Percentiles rank a stretch among this genome's conserved stretches.
Conservation (phyloP, 225 moss, liverwort and hornwort species). For the Bryoerythrophyllum caledonicum region DNA sequence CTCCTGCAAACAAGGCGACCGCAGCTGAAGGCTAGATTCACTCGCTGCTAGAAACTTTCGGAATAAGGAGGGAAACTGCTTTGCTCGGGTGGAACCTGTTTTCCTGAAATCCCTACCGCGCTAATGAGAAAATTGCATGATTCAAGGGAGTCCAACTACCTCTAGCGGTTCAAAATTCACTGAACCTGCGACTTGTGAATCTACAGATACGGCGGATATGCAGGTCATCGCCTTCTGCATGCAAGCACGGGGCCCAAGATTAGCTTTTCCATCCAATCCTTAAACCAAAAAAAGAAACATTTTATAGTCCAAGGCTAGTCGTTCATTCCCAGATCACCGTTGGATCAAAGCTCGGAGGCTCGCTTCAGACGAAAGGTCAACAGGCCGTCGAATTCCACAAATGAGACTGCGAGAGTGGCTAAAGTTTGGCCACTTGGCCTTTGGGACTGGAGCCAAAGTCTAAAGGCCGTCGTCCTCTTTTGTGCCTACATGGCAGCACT, state of each 20-base stretch:
- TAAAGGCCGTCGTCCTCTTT: no score
- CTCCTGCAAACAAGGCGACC: conserved; percentile 3
- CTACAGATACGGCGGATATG: background rate
- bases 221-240: background rate
- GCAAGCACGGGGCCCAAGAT: background rate
- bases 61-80: background rate
- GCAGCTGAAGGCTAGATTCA: background rate
- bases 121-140: background rate
- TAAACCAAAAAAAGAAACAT: no score
- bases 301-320: background rate
- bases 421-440: no score
- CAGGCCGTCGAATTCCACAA: no score
- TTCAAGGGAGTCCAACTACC: background rate
- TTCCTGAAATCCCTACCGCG: background rate
- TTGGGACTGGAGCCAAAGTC: no score
- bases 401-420: no score
- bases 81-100: background rate
- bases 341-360: background rate
- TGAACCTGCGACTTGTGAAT: background rate
- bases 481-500: no score
- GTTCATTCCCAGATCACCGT: background rate
- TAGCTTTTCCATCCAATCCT: background rate
- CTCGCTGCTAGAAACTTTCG: no score
- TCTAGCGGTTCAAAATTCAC: background rate
- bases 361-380: no score